Conservation (phyloP, 768 basidiomycete genomes). For the Podaxis sp. region DNA sequence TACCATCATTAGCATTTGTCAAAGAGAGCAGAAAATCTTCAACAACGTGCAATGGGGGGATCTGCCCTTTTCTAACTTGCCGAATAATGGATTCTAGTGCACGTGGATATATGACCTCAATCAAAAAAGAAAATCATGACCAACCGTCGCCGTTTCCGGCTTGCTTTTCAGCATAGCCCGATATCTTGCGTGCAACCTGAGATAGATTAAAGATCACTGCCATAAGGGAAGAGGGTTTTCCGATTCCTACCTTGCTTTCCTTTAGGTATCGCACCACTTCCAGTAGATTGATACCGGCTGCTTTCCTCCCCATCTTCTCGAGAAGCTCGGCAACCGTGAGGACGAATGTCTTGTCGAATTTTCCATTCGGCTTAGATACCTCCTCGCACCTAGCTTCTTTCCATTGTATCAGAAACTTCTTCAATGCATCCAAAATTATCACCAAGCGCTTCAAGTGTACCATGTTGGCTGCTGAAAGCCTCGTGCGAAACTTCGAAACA, state of each 20-base stretch:
- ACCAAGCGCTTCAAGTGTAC: slow-evolving; percentile 81
- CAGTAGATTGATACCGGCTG: slow-evolving; percentile 76
- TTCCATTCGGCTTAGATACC: slow-evolving; percentile 15
- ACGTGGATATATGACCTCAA: background rate
- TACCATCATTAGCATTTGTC: slow-evolving; percentile 77
- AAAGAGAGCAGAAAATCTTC: slow-evolving; percentile 79
- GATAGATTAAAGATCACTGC: background rate
- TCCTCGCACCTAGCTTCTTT: slow-evolving; percentile 30
- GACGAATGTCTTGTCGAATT: slow-evolving; percentile 48
- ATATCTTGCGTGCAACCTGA: slow-evolving; percentile 76
- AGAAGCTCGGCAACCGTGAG: slow-evolving; percentile 69
- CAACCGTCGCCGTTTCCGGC: slow-evolving; percentile 43
- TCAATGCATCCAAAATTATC: slow-evolving; percentile 68
- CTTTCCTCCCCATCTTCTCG: slow-evolving; percentile 63
- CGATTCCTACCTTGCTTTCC: slow-evolving; percentile 67
- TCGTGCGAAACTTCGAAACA: slow-evolving; percentile 72
- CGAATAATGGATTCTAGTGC: slow-evolving; percentile 17
- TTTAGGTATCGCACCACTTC: slow-evolving; percentile 82
- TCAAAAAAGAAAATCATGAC: slow-evolving; percentile 5
- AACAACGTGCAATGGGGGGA: slow-evolving; percentile 77
- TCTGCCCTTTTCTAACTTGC: slow-evolving; percentile 33
- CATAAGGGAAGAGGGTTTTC: slow-evolving; percentile 17
- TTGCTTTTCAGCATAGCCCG: slow-evolving; percentile 75
- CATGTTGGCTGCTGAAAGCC: slow-evolving; percentile 69
- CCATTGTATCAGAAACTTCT: slow-evolving; percentile 60